These are phyloP conservation scores for Scheffersomyces lignicola DNA, from an alignment of 1,139 yeast genomes.

Conservation along the genomic window DNA sequence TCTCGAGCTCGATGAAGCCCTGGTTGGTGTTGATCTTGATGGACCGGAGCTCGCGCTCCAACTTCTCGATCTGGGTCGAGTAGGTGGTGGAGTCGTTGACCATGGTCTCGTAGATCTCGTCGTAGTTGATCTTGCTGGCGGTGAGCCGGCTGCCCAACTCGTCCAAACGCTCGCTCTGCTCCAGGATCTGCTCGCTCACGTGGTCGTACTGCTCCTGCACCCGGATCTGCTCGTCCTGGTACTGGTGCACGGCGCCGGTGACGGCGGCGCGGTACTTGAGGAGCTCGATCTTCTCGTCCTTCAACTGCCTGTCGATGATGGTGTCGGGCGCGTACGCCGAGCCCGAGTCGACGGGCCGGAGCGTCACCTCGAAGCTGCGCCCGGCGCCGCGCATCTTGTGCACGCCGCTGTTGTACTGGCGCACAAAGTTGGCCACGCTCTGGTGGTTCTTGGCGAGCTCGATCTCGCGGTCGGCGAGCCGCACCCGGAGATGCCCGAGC, in stretches of 20 bases:
- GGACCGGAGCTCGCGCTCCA: conserved; percentile 60
- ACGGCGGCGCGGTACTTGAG: conserved; percentile 50
- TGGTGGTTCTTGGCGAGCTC: conserved; percentile 51
- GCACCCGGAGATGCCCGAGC: conserved; percentile 34
- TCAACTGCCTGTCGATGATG: conserved; percentile 34
- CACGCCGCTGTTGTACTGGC: conserved; percentile 56
- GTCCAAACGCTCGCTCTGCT: conserved; percentile 60
- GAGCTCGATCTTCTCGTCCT: conserved; percentile 41
- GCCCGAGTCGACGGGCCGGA: conserved; percentile 21
- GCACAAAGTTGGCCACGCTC: conserved; percentile 50
- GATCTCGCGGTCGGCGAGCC: conserved; percentile 46
- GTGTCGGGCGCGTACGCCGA: conserved; percentile 27
- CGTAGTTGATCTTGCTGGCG: conserved; percentile 54
- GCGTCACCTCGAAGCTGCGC: conserved; percentile 27
- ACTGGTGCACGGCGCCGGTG: conserved; percentile 46
- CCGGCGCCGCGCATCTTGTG: conserved; percentile 41
- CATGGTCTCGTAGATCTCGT: conserved; percentile 58
- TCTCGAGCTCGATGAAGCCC: conserved; percentile 56
- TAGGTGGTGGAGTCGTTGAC: conserved; percentile 54
- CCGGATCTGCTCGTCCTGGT: conserved; percentile 60
- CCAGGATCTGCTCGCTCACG: conserved; percentile 52
- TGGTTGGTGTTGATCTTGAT: conserved; percentile 55
- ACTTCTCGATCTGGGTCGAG: conserved; percentile 64
- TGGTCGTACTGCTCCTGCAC: conserved; percentile 63
- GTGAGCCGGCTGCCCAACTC: conserved; percentile 57